Conservation (phyloP, 2,329 filamentous ascomycete genomes). For the Pseudogymnoascus sp. region DNA sequence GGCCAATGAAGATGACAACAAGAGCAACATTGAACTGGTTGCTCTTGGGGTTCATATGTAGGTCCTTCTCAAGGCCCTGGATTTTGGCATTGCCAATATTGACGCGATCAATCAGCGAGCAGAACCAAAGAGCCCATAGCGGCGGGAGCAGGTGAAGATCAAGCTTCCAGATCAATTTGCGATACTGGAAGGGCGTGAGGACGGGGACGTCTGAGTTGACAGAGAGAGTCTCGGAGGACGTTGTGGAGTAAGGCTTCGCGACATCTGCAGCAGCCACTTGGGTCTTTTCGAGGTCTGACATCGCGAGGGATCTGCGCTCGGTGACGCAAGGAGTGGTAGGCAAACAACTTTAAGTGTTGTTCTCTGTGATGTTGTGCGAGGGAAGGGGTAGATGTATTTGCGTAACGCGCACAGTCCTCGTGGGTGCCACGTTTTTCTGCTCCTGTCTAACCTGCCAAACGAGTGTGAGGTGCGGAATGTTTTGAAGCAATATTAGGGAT, state of each 20-base stretch:
- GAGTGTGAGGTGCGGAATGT: not conserved
- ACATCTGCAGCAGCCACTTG: not conserved
- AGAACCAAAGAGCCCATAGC: slow-evolving; percentile 59
- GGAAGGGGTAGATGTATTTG: not conserved
- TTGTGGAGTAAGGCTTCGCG: not conserved
- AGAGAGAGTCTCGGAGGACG: not conserved
- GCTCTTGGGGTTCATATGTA: slow-evolving; percentile 38
- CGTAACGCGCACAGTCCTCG: not conserved
- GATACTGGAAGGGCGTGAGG: not conserved
- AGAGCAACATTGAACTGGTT: slow-evolving; percentile 26
- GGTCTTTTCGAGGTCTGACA: not conserved
- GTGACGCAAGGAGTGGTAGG: not conserved
- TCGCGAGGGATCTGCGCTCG: not conserved
- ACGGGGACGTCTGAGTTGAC: not conserved
- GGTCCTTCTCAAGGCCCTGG: slow-evolving; percentile 51
- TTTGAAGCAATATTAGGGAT: not conserved
- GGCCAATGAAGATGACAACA: slow-evolving; percentile 34
- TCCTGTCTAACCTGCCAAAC: not conserved
- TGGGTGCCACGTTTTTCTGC: not conserved
- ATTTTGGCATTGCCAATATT: slow-evolving; percentile 72
- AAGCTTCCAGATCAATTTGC: slow-evolving; percentile 13
- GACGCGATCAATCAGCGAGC: slow-evolving; percentile 66
- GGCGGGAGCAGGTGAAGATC: slow-evolving; percentile 19
- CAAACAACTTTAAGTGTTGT: not conserved
- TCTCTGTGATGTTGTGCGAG: not conserved